These are phyloP conservation scores for Plectranthus barbatus DNA, from an alignment of 257 asterid genomes.

Conservation along the genomic window DNA sequence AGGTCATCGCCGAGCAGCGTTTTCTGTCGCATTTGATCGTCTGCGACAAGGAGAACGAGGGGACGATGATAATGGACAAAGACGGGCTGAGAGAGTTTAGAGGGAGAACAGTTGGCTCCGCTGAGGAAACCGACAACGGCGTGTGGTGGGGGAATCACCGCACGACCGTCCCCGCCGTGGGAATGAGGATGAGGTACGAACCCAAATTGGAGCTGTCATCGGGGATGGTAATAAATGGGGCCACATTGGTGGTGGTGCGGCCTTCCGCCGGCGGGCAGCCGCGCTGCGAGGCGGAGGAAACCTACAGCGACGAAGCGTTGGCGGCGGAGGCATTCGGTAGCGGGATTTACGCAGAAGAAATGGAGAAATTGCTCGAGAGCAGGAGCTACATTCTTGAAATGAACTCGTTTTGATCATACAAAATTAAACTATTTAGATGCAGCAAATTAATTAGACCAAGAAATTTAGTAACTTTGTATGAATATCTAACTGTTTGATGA, in stretches of 20 bases:
- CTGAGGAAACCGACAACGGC: conserved; percentile 15
- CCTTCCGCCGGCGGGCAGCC: conserved; percentile 19
- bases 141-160: conserved; percentile 52
- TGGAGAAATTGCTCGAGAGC: conserved; percentile 40
- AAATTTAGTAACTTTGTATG: too few relatives aligned
- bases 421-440: too few relatives aligned
- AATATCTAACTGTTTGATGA: background rate
- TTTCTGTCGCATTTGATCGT: conserved; percentile 32
- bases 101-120: conserved; percentile 15
- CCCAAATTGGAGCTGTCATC: conserved; percentile 33
- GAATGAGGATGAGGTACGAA: conserved; percentile 60
- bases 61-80: conserved; percentile 40
- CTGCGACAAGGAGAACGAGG: conserved; percentile 45
- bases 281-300: conserved; percentile 35
- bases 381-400: conserved; percentile 58
- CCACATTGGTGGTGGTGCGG: conserved; percentile 52
- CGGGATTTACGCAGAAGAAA: conserved; percentile 32
- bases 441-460: too few relatives aligned
- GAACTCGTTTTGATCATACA: conserved; percentile 38
- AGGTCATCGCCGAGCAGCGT: conserved; percentile 39
- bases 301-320: conserved; percentile 31
- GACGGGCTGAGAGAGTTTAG: conserved; percentile 41
- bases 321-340: conserved; percentile 44
- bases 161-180: conserved; percentile 52
- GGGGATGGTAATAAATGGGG: conserved; percentile 45